Base-by-base conservation (phyloP, 1,139 yeast species). In the Trichomonascaceae sp. region DNA sequence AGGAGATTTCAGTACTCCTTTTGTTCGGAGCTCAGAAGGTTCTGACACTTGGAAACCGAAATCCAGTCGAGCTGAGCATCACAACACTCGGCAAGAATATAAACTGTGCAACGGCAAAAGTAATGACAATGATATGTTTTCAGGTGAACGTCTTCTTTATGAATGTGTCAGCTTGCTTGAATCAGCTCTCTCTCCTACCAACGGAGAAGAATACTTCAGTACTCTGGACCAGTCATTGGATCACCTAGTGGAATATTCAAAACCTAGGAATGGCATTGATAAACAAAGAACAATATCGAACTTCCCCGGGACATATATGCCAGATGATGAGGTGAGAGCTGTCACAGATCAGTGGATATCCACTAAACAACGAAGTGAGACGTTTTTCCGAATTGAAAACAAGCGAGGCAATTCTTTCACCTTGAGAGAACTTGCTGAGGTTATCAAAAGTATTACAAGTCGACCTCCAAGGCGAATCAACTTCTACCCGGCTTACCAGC, bases 381-480 rank as follows among this genome's bases (percentile, higher is more conserved):
- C 60, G 20, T 63, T 63, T 48, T 63, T 63, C 49, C 59, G 64
- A 7, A 55, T 61, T 49, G 60, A 57, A 48, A 63, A 62, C 47
- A 60, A 59, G 27, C 58, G 61, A 45, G 63, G 63, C 12, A 50
- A 51, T 15, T 55, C 56, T 39, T 61, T 62, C 51, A 57, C 61
- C 43, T 47, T 61, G 44, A 63, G 58, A 20, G 64, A 63, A 49
- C 55, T 63, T n/a, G 55, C 57, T 24, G 63, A 62, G 43, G 62
- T 57, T 36, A 47, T 63, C 3, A 60, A 58, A 49, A 60, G 62
- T 27, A 51, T 63, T 17, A 55, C 60, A 50, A 60, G 63, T 1
- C 53, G 66, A 17, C 66, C 66, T 1, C 66, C 66, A 2, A 46
- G 66, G 44, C 53, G 66, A 24, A 61, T 62, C 50, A 63, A 63